phyloP scores from a whole-genome alignment of 306 rosid genomes.

The Pyrus communis region DNA sequence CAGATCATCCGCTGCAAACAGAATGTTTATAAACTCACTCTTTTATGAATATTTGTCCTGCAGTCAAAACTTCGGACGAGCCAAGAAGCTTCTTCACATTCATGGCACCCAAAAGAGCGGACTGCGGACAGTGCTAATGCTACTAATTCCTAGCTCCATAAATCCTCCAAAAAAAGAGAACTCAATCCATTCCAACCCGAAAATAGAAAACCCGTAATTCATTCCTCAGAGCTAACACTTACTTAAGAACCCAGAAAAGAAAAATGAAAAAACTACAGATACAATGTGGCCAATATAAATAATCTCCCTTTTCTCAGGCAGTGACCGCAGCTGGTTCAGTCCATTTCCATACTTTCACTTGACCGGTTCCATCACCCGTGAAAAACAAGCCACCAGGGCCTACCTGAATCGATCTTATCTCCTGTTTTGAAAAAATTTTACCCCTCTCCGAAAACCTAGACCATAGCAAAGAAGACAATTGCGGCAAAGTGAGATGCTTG shows the following conservation, averaged over 20 bases:
- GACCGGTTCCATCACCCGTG: constrained; percentile 90
- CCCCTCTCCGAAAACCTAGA: constrained; percentile 89
- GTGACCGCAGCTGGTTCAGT: constrained; percentile 29
- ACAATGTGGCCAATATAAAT: background rate
- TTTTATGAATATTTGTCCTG: background rate
- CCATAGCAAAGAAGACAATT: background rate
- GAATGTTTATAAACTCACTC: background rate
- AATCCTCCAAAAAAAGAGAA: background rate
- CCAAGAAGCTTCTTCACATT: constrained; percentile 9
- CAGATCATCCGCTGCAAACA: background rate
- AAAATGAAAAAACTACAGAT: background rate
- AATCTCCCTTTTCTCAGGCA: constrained; percentile 12
- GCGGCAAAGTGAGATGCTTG: background rate
- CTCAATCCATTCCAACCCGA: constrained; percentile 4
- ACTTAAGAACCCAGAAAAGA: constrained; percentile 13
- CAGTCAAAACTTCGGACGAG: constrained; percentile 6
- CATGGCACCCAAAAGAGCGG: constrained; percentile 14
- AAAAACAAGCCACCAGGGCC: constrained; percentile 88
- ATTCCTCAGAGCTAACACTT: constrained; percentile 25
- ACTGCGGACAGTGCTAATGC: constrained; percentile 13
- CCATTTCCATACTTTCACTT: constrained; percentile 89
- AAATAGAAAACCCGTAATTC: constrained; percentile 5
- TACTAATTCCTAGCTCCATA: constrained; percentile 25
- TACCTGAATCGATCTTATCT: constrained; percentile 64
- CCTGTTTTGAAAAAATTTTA: constrained; percentile 63